A percentile compares a stretch with the other conserved stretches of the same genome.
phyloP scores from a whole-genome alignment of 139 green algal genomes.

The Chlamydomonas sphaeroides region DNA sequence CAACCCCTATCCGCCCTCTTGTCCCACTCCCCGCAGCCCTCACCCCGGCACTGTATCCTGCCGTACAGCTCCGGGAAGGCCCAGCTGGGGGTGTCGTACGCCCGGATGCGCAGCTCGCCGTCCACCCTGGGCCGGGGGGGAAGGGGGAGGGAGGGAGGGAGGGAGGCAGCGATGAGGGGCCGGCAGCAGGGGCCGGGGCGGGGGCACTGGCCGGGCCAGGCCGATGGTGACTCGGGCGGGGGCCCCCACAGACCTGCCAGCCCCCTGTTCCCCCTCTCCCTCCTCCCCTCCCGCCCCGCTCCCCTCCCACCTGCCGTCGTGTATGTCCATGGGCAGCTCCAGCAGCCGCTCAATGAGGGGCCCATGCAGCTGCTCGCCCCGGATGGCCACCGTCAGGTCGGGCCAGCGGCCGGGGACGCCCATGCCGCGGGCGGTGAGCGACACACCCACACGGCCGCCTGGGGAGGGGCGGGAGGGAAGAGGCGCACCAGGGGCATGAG shows the following conservation, averaged over 20 bases:
- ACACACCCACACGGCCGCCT: constrained; percentile 66
- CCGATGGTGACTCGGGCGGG: too few relatives aligned
- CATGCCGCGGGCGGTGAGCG: constrained; percentile 59
- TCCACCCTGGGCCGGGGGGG: too few relatives aligned
- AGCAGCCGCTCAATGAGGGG: constrained; percentile 88
- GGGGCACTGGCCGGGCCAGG: too few relatives aligned
- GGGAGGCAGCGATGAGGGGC: too few relatives aligned
- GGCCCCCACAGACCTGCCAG: too few relatives aligned
- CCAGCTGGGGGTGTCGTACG: constrained; percentile 72
- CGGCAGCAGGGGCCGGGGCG: too few relatives aligned
- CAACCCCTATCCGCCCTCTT: background rate
- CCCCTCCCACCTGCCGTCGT: too few relatives aligned
- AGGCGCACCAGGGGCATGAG: too few relatives aligned
- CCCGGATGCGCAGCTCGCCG: constrained; percentile 77
- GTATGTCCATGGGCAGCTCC: constrained; percentile 92
- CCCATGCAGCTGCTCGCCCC: constrained; percentile 72
- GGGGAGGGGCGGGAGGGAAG: background rate
- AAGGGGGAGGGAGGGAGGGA: too few relatives aligned
- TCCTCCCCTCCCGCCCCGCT: too few relatives aligned
- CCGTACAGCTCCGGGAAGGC: constrained; percentile 84
- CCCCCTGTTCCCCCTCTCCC: too few relatives aligned
- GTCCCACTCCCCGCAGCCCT: background rate
- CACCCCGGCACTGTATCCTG: constrained; percentile 49
- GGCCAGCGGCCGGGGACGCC: constrained; percentile 22
- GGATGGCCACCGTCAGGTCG: constrained; percentile 65